These are phyloP conservation scores for Stephanocyclus meneghinianus DNA, from an alignment of 352 stramenopile species.

Conservation along the genomic window DNA sequence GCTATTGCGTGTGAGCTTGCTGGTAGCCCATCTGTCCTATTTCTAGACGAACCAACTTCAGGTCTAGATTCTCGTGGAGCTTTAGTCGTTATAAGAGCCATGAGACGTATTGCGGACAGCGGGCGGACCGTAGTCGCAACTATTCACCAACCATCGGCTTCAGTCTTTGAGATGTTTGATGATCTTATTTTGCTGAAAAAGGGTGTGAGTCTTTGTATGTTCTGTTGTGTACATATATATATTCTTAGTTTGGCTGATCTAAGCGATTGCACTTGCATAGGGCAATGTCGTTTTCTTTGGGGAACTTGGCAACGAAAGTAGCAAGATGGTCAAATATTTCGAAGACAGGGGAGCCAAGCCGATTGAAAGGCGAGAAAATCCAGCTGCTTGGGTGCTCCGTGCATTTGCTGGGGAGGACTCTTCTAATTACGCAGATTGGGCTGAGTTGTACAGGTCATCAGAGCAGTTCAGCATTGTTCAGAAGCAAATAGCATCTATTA, in stretches of 20 bases:
- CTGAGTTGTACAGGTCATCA: conserved; percentile 32
- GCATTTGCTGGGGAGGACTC: conserved; percentile 9
- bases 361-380: conserved; percentile 82
- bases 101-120: conserved; percentile 87
- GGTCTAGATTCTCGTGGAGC: conserved; percentile 79
- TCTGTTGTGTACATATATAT: neutral
- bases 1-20: conserved; percentile 53
- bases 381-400: conserved; percentile 84
- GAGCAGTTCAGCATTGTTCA: conserved; percentile 26
- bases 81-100: conserved; percentile 87
- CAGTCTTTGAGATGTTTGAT: conserved; percentile 92
- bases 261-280: conserved; percentile 21
- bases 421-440: conserved; percentile 63
- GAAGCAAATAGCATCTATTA: conserved; percentile 36
- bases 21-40: conserved; percentile 88
- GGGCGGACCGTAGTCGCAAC: conserved; percentile 88
- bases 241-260: neutral
- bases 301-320: conserved; percentile 84
- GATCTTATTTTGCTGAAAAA: conserved; percentile 86
- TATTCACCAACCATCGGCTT: conserved; percentile 86
- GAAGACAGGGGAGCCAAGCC: conserved; percentile 80
- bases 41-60: conserved; percentile 47
- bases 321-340: conserved; percentile 88
- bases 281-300: conserved; percentile 86
- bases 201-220: conserved; percentile 31